Base-by-base conservation (phyloP, 768 basidiomycete genomes). In the Calocera viscosa region DNA sequence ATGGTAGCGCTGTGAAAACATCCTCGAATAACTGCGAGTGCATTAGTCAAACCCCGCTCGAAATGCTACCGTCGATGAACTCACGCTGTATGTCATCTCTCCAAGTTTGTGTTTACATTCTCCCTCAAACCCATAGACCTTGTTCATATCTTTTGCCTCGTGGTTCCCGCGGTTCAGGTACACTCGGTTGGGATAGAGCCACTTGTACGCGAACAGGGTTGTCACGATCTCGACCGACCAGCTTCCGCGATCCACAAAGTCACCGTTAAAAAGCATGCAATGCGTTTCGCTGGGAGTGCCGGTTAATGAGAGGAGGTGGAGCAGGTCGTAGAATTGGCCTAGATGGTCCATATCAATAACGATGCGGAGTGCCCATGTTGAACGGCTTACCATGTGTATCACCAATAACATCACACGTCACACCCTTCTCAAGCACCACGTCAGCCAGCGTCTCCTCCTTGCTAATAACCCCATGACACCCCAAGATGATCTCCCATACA, bases 81-180 rank as follows among this genome's bases (percentile, higher is more conserved):
- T 64, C 28, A 87, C 90, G 83, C 93, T 94, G 80, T 94, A 97
- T 0, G 91, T 88, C 75, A 93, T 87, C 73, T 96, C 94, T 32
- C 94, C 94, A 71, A 95, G 92, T 75, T 99, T 98, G 73, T 95
- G 89, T 73, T 95, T 95, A 33, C 86, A 89, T 79, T 99, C 96
- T 41, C 94, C 94, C 76, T 95, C 92, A 72, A 94, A 94, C 0
- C 93, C 93, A 75, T 95, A 94, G 24, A 80, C 80, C 70, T 80
- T 79, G 77, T 99, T 99, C 96, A 99, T 98, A 53, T 97, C 94
- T 75, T 91, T 90, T 68, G 92, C 87, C 78, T 95, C 93, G 73
- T 98, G 95, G 77, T 97, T 98, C 19, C 95, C 95, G 70, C 95
- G 85, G 75, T 99, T 98, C 74, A 99, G 84, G 76, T 83, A 95